Conservation (phyloP, 2,329 filamentous ascomycete species). For the Diatrype stigma region DNA sequence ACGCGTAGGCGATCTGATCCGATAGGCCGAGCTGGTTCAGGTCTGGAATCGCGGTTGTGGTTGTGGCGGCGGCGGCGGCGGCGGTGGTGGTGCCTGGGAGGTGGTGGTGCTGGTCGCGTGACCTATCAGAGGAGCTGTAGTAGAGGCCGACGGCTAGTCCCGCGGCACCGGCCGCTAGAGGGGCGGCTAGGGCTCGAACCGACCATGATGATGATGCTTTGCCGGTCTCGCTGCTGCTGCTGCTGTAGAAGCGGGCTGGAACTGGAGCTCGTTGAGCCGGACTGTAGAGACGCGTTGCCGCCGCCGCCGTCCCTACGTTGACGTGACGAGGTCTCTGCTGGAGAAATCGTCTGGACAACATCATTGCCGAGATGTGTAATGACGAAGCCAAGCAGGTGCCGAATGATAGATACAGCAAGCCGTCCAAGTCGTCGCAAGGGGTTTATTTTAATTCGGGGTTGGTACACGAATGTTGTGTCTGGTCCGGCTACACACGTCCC, state of each 20-base stretch:
- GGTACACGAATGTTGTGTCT: too few relatives aligned
- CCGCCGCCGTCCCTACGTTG: background rate
- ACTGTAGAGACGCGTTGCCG: background rate
- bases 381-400: too few relatives aligned
- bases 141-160: background rate
- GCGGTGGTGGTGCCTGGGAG: background rate
- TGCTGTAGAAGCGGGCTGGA: background rate
- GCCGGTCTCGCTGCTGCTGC: background rate
- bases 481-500: too few relatives aligned
- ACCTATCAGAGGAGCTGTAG: background rate
- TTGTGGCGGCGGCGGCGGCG: background rate
- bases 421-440: too few relatives aligned
- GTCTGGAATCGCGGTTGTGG: conserved; percentile 14
- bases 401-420: too few relatives aligned
- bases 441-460: too few relatives aligned
- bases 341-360: background rate
- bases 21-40: conserved; percentile 22
- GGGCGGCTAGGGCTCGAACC: background rate
- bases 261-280: background rate
- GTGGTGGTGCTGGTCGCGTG: background rate
- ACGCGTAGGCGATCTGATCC: conserved; percentile 18
- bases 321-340: background rate
- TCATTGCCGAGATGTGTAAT: background rate
- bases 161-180: background rate
- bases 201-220: background rate